These are phyloP conservation scores for Niebla homalea DNA, from an alignment of 495 filamentous ascomycete species.

Conservation along the genomic window DNA sequence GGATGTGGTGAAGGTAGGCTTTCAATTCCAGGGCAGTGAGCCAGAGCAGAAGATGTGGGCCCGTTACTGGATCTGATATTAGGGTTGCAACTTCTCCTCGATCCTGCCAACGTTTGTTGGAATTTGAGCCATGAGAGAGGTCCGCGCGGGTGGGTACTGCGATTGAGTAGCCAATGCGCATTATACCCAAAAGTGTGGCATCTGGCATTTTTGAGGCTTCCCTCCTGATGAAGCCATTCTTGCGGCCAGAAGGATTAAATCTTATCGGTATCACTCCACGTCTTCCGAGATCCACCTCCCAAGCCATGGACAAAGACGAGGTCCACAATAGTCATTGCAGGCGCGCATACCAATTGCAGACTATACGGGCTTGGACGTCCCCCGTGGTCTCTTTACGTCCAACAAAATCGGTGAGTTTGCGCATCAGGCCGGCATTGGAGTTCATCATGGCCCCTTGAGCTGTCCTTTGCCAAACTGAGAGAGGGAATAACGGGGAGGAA, in stretches of 20 bases:
- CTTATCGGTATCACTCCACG: slow-evolving; percentile 22
- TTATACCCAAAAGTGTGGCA: slow-evolving; percentile 31
- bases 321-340: slow-evolving; percentile 8
- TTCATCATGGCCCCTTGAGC: no score
- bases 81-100: neutral
- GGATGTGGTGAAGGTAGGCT: slow-evolving; percentile 58
- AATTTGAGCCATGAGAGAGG: neutral
- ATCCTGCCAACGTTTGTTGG: neutral
- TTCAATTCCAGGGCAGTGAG: slow-evolving; percentile 48
- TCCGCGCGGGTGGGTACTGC: no score
- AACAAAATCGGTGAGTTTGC: no score
- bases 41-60: slow-evolving; percentile 48
- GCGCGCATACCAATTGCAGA: no score
- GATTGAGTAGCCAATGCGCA: slow-evolving; percentile 13
- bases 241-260: slow-evolving; percentile 24
- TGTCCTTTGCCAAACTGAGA: no score
- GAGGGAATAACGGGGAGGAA: no score
- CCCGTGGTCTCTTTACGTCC: no score
- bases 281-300: slow-evolving; percentile 22
- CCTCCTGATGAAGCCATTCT: slow-evolving; percentile 25
- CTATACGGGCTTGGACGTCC: no score
- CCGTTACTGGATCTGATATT: slow-evolving; percentile 52
- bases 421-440: no score
- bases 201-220: slow-evolving; percentile 19
- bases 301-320: slow-evolving; percentile 28